A percentile compares a stretch with the other conserved stretches of the same genome.
phyloP scores from a whole-genome alignment of 345 rosid genomes.

The Eucalyptus cloeziana region DNA sequence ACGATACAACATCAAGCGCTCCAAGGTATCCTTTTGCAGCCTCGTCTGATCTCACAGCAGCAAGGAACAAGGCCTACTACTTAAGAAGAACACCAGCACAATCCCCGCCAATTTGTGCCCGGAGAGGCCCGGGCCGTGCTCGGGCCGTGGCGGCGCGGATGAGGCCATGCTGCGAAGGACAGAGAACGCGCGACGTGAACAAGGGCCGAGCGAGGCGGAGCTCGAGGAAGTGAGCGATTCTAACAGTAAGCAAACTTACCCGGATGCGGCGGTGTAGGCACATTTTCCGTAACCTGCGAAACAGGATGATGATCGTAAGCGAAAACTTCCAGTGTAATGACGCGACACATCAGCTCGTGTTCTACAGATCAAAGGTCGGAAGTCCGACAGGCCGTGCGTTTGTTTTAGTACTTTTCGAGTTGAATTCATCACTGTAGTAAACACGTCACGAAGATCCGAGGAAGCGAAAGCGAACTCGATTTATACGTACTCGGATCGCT shows the following conservation, averaged over 20 bases:
- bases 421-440: not conserved
- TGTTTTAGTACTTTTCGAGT: not conserved
- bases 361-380: not conserved
- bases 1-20: not conserved
- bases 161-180: not conserved
- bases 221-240: not conserved
- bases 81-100: not conserved
- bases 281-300: slow-evolving; percentile 45
- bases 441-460: not conserved
- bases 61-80: not conserved
- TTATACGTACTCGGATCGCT: slow-evolving; percentile 56
- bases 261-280: slow-evolving; percentile 17
- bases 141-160: not conserved
- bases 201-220: not conserved
- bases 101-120: not conserved
- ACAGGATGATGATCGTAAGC: not conserved
- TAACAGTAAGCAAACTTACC: slow-evolving; percentile 10
- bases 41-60: not conserved
- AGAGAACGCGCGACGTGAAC: not conserved
- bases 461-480: not conserved
- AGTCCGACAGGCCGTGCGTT: not conserved
- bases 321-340: not conserved
- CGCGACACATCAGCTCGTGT: not conserved
- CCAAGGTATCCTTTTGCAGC: not conserved
- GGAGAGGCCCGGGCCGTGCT: not conserved